phyloP scores from a whole-genome alignment of 805 yeast species.

The Metschnikowia vanudenii region DNA sequence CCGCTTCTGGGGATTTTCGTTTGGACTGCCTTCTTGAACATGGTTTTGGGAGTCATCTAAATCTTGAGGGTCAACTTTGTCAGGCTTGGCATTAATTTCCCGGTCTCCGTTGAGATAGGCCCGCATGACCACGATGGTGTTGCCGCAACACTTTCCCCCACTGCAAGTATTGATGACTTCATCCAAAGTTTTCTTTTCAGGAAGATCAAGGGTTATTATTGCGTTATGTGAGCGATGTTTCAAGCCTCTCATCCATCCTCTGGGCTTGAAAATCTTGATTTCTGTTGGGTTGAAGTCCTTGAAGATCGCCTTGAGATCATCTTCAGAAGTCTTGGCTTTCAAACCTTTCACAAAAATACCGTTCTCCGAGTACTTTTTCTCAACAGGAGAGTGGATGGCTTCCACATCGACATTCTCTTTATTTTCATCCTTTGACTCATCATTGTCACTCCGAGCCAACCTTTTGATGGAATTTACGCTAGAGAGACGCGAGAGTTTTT shows the following conservation, averaged over 20 bases:
- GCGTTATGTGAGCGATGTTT: conserved; percentile 47
- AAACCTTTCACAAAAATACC: conserved; percentile 47
- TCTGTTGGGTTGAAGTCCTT: conserved; percentile 45
- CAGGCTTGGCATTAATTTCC: not conserved
- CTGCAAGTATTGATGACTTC: conserved; percentile 42
- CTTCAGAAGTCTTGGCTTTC: conserved; percentile 41
- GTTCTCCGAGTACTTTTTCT: conserved; percentile 35
- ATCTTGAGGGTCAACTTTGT: not conserved
- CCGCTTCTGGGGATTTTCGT: not conserved
- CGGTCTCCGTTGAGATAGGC: conserved; percentile 12
- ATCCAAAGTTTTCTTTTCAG: conserved; percentile 38
- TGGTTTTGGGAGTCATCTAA: not conserved
- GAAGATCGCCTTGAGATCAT: conserved; percentile 43
- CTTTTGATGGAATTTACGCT: conserved; percentile 8
- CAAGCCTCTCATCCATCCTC: conserved; percentile 27
- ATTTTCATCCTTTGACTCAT: conserved; percentile 5
- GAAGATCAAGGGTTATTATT: conserved; percentile 42
- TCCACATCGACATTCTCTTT: conserved; percentile 1
- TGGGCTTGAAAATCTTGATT: conserved; percentile 46
- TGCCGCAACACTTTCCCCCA: conserved; percentile 21
- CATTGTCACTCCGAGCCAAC: conserved; percentile 4
- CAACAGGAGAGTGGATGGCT: not conserved
- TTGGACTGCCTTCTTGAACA: not conserved
- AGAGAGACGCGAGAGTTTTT: conserved; percentile 22
- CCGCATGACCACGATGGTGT: conserved; percentile 4